Evolutionary conservation across 2,329 filamentous ascomycete genomes (phyloP).

Genomic region (Didymella arachidicola): DNA sequence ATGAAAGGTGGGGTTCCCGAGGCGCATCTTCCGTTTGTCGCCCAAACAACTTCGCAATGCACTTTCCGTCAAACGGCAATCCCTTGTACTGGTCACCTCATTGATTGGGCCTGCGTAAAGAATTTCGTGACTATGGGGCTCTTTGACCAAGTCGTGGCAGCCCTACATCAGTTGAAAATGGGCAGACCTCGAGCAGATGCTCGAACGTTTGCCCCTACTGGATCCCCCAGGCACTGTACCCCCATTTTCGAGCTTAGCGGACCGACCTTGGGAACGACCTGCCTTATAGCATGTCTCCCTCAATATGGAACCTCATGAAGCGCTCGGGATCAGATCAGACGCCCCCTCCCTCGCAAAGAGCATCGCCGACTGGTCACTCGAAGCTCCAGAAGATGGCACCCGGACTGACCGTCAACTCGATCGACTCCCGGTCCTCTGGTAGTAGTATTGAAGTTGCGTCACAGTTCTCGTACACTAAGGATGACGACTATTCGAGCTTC

Average conservation of each 20-base stretch:
- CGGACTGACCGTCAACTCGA: slow-evolving; percentile 36
- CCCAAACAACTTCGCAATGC: slow-evolving; percentile 23
- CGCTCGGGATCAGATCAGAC: slow-evolving; percentile 30
- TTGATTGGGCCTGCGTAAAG: slow-evolving; percentile 25
- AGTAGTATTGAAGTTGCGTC: slow-evolving; percentile 35
- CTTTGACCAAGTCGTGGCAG: slow-evolving; percentile 21
- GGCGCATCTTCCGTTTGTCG: slow-evolving; percentile 26
- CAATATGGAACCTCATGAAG: slow-evolving; percentile 48
- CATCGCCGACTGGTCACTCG: slow-evolving; percentile 25
- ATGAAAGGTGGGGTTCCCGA: slow-evolving; percentile 40
- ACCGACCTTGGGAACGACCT: slow-evolving; percentile 14
- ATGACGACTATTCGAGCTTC: slow-evolving; percentile 42
- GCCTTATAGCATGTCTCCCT: slow-evolving; percentile 45
- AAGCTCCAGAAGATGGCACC: slow-evolving; percentile 48
- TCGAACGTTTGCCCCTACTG: slow-evolving; percentile 30
- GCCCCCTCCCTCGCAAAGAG: slow-evolving; percentile 29
- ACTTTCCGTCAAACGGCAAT: slow-evolving; percentile 15
- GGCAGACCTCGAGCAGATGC: slow-evolving; percentile 32
- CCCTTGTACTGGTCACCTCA: slow-evolving; percentile 39
- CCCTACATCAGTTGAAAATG: slow-evolving; percentile 35
- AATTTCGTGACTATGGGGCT: slow-evolving; percentile 23
- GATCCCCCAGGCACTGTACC: slow-evolving; percentile 31
- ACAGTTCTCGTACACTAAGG: slow-evolving; percentile 26
- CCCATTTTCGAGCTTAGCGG: slow-evolving; percentile 43
- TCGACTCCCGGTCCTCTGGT: slow-evolving; percentile 33